These are phyloP conservation scores for Venturia carpophila DNA, from an alignment of 2,329 filamentous ascomycete genomes.

Conservation along the genomic window DNA sequence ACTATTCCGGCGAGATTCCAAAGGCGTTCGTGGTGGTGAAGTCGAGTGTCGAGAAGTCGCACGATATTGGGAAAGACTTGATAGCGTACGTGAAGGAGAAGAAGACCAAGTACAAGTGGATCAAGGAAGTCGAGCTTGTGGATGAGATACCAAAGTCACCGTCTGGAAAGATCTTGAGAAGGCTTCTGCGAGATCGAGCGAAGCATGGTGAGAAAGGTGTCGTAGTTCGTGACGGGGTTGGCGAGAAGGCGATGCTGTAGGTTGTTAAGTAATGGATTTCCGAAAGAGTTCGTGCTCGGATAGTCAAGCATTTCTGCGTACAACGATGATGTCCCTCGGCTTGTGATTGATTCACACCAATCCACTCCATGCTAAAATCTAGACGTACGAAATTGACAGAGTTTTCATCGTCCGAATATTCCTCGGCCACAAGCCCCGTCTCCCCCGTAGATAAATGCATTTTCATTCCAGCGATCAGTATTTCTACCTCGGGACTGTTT, in stretches of 20 bases:
- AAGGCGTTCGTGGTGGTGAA: conserved; percentile 40
- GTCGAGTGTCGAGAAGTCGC: conserved; percentile 26
- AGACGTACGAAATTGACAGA: not conserved
- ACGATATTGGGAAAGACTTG: conserved; percentile 34
- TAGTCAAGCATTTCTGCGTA: not conserved
- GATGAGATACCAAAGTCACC: conserved; percentile 42
- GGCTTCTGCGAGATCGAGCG: conserved; percentile 38
- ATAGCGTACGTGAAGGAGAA: conserved; percentile 37
- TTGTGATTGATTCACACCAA: not conserved
- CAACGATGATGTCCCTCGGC: not conserved
- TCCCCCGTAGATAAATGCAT: not conserved
- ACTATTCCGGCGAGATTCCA: conserved; percentile 43
- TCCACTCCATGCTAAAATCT: not conserved
- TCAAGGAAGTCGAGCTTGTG: conserved; percentile 40
- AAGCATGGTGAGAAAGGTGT: conserved; percentile 29
- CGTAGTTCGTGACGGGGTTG: conserved; percentile 23
- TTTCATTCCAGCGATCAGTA: not conserved
- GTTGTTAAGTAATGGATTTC: not conserved
- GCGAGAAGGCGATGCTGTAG: conserved; percentile 19
- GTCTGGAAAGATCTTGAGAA: conserved; percentile 41
- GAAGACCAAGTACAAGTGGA: conserved; percentile 41
- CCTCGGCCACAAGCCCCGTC: not conserved
- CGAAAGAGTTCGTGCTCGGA: not conserved
- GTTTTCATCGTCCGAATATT: not conserved
- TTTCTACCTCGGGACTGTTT: not conserved